A percentile compares a stretch with the other conserved stretches of the same genome.
Conservation (phyloP, 1,284 basidiomycete genomes). For the Neolentinus lepideus region DNA sequence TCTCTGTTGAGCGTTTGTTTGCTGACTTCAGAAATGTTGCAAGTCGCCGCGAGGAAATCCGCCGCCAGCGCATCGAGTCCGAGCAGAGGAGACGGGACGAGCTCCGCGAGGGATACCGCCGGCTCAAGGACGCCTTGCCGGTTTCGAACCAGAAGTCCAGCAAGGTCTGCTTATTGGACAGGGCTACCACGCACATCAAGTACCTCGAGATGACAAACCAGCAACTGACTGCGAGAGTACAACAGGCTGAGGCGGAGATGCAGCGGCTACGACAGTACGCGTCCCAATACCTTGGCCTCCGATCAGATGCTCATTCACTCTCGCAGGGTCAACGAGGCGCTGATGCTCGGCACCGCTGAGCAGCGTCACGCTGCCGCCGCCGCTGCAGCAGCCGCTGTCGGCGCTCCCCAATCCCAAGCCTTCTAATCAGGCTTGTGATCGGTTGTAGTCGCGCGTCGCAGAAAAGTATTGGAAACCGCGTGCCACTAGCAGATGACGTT, state of each 20-base stretch:
- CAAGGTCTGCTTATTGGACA: conserved; percentile 82
- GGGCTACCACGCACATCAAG: conserved; percentile 74
- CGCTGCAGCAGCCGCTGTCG: conserved; percentile 32
- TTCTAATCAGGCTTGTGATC: conserved; percentile 30
- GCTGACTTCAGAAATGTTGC: not conserved
- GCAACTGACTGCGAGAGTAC: conserved; percentile 65
- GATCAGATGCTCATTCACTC: conserved; percentile 1
- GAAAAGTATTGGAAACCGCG: conserved; percentile 27
- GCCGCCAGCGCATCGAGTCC: conserved; percentile 80
- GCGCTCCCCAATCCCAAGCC: conserved; percentile 20
- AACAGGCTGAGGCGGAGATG: conserved; percentile 70
- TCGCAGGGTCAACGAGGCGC: conserved; percentile 68
- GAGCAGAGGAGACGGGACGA: conserved; percentile 84
- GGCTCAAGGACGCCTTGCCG: conserved; percentile 80
- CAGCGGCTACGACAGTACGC: conserved; percentile 58
- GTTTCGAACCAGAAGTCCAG: conserved; percentile 82
- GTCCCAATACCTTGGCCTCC: not conserved
- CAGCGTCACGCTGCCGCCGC: conserved; percentile 57
- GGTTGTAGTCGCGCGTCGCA: conserved; percentile 2
- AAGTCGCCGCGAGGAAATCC: conserved; percentile 75
- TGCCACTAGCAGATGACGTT: conserved; percentile 21
- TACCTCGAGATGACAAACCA: conserved; percentile 71
- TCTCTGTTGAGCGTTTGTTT: not conserved
- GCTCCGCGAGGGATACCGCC: conserved; percentile 79
- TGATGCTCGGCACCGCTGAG: conserved; percentile 76